Conservation (phyloP, 2,329 filamentous ascomycete genomes). For the Tolypocladium sp. region DNA sequence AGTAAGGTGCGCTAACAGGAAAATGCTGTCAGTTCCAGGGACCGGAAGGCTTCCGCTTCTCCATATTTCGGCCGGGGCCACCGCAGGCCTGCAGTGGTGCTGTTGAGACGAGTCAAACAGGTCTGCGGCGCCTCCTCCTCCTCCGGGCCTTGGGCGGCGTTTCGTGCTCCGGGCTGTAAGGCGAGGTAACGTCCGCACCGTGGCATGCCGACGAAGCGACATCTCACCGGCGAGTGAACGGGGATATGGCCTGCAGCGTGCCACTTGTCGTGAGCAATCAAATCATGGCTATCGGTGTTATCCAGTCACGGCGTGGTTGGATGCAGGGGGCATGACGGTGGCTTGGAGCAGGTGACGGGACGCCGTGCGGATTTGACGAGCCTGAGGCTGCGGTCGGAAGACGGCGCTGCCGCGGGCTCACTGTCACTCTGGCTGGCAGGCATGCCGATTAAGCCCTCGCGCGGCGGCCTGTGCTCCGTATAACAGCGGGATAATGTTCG, state of each 20-base stretch:
- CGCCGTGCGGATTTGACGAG: background rate
- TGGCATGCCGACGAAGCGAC: background rate
- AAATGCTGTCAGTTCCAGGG: background rate
- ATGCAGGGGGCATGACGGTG: slow-evolving; percentile 2
- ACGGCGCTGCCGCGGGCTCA: background rate
- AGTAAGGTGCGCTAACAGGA: background rate
- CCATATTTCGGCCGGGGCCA: background rate
- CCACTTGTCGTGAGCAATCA: background rate
- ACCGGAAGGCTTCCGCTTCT: background rate
- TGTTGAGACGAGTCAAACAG: background rate
- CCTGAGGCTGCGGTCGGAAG: background rate
- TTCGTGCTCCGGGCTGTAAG: background rate
- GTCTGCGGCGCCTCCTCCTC: background rate
- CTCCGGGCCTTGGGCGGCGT: background rate
- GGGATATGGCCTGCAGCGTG: background rate
- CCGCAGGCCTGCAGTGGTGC: background rate
- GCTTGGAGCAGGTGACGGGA: background rate
- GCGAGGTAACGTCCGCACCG: background rate
- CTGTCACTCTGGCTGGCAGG: background rate
- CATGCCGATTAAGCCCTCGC: background rate
- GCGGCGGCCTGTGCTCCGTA: background rate
- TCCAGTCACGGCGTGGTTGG: slow-evolving; percentile 2
- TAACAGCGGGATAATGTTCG: background rate
- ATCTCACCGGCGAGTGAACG: background rate
- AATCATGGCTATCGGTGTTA: background rate